Conservation (phyloP, 331 rosid species). For the Erythrophleum ivorense region DNA sequence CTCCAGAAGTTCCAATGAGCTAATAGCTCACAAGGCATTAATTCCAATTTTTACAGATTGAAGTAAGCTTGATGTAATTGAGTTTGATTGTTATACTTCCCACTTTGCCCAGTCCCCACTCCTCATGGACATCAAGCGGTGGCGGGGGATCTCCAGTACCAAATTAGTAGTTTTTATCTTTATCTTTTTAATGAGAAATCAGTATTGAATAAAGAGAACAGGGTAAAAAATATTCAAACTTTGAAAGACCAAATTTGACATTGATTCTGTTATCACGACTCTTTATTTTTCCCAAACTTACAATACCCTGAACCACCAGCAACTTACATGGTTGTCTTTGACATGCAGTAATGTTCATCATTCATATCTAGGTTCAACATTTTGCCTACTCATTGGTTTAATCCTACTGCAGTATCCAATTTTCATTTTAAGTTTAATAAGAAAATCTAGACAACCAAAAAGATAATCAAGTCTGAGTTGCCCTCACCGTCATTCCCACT, state of each 20-base stretch:
- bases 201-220: slow-evolving; percentile 32
- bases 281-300: slow-evolving; percentile 4
- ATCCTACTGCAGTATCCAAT: background rate
- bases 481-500: slow-evolving; percentile 95
- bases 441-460: slow-evolving; percentile 15
- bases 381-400: slow-evolving; percentile 19
- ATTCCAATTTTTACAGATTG: background rate
- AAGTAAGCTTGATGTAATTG: background rate
- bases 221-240: slow-evolving; percentile 32
- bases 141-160: background rate
- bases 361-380: slow-evolving; percentile 30
- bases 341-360: slow-evolving; percentile 16
- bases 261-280: slow-evolving; percentile 6
- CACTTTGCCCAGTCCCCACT: background rate
- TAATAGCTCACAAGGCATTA: background rate
- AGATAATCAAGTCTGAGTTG: slow-evolving; percentile 23
- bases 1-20: background rate
- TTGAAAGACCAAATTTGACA: slow-evolving; percentile 14
- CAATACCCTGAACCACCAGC: slow-evolving; percentile 21
- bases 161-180: background rate
- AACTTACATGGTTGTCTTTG: slow-evolving; percentile 4
- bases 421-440: background rate
- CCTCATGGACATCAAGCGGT: background rate
- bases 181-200: background rate
- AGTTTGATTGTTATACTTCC: background rate